Percentiles rank a stretch among this genome's conserved stretches.
Evolutionary conservation across 169 alveolate species (phyloP).

Genomic region (Fabrea salina): DNA sequence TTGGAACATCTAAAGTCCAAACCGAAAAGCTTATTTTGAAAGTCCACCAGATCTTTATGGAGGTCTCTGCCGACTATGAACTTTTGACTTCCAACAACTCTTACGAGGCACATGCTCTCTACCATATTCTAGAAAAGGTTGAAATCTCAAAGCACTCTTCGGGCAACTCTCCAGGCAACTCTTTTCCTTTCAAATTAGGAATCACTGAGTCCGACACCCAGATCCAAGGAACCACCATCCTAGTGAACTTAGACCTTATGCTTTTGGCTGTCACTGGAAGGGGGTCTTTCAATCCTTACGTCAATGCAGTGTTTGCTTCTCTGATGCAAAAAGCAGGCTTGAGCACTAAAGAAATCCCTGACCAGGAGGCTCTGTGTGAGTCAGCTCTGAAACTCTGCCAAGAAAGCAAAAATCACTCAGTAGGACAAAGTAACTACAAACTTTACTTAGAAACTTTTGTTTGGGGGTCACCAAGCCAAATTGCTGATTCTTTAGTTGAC

Average conservation of each 20-base stretch:
- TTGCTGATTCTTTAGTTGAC: slow-evolving; percentile 23
- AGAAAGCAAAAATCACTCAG: neutral
- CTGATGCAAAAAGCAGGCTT: neutral
- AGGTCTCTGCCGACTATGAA: neutral
- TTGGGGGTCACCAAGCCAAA: slow-evolving; percentile 14
- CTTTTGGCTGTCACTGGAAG: slow-evolving; percentile 12
- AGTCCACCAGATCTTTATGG: slow-evolving; percentile 25
- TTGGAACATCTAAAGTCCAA: neutral
- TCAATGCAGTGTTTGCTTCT: slow-evolving; percentile 5
- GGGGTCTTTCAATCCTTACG: slow-evolving; percentile 16
- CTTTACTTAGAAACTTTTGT: slow-evolving; percentile 35
- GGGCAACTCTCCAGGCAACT: no score
- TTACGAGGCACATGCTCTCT: slow-evolving; percentile 20
- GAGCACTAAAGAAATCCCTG: neutral
- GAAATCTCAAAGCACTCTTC: neutral
- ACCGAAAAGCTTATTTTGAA: slow-evolving; percentile 2
- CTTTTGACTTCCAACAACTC: slow-evolving; percentile 11
- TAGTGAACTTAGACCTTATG: slow-evolving; percentile 5
- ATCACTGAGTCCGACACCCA: neutral
- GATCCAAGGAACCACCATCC: neutral
- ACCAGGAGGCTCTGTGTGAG: slow-evolving; percentile 26
- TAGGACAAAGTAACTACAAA: slow-evolving; percentile 31
- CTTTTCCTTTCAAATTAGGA: no score
- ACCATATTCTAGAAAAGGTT: neutral
- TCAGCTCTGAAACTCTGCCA: slow-evolving; percentile 25